Evolutionary conservation across 495 filamentous ascomycete genomes (phyloP).

Genomic region (Elaphomyces granulatus): DNA sequence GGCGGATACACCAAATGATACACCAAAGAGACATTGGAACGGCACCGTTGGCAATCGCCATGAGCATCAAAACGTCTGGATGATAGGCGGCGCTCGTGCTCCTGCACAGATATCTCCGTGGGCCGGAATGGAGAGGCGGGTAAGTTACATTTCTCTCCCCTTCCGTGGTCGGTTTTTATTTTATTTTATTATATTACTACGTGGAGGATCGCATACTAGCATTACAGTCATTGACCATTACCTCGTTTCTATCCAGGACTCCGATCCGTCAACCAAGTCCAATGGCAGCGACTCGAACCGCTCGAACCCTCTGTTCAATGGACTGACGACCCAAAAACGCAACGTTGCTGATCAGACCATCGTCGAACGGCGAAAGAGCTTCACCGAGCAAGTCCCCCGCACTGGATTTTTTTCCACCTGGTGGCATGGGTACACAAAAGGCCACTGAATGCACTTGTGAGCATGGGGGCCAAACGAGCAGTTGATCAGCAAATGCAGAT

Average conservation of each 20-base stretch:
- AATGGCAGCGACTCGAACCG: slow-evolving; percentile 5
- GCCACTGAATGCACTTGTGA: slow-evolving; percentile 10
- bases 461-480: too few species aligned
- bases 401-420: slow-evolving; percentile 34
- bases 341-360: slow-evolving; percentile 25
- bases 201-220: too few species aligned
- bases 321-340: slow-evolving; percentile 38
- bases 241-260: slow-evolving; percentile 9
- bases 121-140: slow-evolving; percentile 10
- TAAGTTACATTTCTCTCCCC: slow-evolving; percentile 2
- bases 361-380: slow-evolving; percentile 30
- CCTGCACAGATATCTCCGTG: slow-evolving; percentile 8
- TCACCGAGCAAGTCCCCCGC: slow-evolving; percentile 31
- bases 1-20: too few species aligned
- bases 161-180: neutral
- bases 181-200: too few species aligned
- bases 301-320: slow-evolving; percentile 31
- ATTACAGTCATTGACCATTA: too few species aligned
- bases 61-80: slow-evolving; percentile 33
- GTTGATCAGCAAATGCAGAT: too few species aligned
- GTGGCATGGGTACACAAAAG: slow-evolving; percentile 40
- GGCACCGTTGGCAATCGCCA: slow-evolving; percentile 25
- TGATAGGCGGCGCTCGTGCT: slow-evolving; percentile 20
- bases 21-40: slow-evolving; percentile 24
- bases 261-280: slow-evolving; percentile 14